Conservation (phyloP, 257 asterid species). For the Solanum phureja region DNA sequence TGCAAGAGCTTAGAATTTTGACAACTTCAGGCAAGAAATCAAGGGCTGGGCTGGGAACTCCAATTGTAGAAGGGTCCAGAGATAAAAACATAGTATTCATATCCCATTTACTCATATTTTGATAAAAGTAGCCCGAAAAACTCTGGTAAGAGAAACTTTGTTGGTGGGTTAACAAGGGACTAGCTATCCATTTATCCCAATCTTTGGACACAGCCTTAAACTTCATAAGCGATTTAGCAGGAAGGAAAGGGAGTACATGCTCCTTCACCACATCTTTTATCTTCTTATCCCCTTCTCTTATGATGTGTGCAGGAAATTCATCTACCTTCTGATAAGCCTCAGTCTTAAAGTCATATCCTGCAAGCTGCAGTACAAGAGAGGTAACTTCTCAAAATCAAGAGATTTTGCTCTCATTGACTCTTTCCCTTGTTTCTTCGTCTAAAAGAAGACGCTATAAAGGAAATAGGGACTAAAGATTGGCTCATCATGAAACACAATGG, state of each 20-base stretch:
- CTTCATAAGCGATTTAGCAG: slow-evolving; percentile 33
- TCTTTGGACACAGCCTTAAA: slow-evolving; percentile 37
- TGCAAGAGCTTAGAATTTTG: slow-evolving; percentile 20
- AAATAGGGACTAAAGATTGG: background rate
- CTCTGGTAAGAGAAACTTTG: slow-evolving; percentile 26
- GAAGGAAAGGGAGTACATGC: slow-evolving; percentile 34
- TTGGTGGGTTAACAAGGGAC: slow-evolving; percentile 26
- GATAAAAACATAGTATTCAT: slow-evolving; percentile 1
- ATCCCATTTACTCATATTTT: background rate
- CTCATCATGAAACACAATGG: background rate
- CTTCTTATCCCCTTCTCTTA: background rate
- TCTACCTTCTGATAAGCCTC: background rate
- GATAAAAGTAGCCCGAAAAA: slow-evolving; percentile 38
- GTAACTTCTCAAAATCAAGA: background rate
- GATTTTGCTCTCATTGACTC: background rate
- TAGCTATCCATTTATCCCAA: slow-evolving; percentile 28
- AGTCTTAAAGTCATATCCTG: background rate
- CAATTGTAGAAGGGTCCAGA: slow-evolving; percentile 15
- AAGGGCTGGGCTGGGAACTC: slow-evolving; percentile 20
- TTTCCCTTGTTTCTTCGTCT: background rate
- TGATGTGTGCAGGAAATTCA: background rate
- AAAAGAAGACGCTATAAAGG: background rate
- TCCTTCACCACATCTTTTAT: slow-evolving; percentile 20
- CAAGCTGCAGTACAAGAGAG: background rate
- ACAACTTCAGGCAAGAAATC: slow-evolving; percentile 14